These are phyloP conservation scores for Linum lewisii DNA, from an alignment of 345 rosid species.

Conservation along the genomic window DNA sequence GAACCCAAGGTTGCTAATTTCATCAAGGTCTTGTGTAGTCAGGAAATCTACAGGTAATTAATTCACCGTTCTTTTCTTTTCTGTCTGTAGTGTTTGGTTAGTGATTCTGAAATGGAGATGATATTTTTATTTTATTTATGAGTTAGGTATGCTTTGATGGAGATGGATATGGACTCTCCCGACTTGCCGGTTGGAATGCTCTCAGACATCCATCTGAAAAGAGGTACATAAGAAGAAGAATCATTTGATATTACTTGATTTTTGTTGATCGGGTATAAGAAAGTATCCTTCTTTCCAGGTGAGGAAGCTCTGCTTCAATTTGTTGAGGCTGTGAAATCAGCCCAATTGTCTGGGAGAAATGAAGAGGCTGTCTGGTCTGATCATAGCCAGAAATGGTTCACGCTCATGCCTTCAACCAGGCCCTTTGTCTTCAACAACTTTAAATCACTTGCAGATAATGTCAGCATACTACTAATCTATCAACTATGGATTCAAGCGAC, in stretches of 20 bases:
- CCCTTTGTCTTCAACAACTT: slow-evolving; percentile 52
- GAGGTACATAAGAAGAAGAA: slow-evolving; percentile 29
- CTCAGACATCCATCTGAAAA: slow-evolving; percentile 43
- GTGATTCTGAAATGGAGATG: not conserved
- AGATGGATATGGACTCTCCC: slow-evolving; percentile 60
- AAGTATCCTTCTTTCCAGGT: slow-evolving; percentile 24
- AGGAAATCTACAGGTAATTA: slow-evolving; percentile 53
- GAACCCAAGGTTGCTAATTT: slow-evolving; percentile 59
- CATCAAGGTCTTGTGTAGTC: slow-evolving; percentile 57
- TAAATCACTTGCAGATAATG: slow-evolving; percentile 70
- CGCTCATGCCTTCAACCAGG: slow-evolving; percentile 53
- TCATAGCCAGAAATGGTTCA: slow-evolving; percentile 68
- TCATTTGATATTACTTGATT: too few relatives aligned
- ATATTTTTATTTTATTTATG: not conserved
- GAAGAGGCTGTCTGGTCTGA: slow-evolving; percentile 62
- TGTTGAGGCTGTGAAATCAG: slow-evolving; percentile 37
- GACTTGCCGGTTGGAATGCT: slow-evolving; percentile 68
- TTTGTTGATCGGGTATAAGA: not conserved
- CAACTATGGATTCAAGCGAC: not conserved
- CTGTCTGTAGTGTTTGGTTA: not conserved
- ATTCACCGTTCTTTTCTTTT: not conserved
- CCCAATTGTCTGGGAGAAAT: slow-evolving; percentile 41
- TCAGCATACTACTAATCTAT: slow-evolving; percentile 9
- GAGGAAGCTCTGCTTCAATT: slow-evolving; percentile 50
- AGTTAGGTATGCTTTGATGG: slow-evolving; percentile 61